These are phyloP conservation scores for Bathelium albidoporum DNA, from an alignment of 495 filamentous ascomycete species.

Conservation along the genomic window DNA sequence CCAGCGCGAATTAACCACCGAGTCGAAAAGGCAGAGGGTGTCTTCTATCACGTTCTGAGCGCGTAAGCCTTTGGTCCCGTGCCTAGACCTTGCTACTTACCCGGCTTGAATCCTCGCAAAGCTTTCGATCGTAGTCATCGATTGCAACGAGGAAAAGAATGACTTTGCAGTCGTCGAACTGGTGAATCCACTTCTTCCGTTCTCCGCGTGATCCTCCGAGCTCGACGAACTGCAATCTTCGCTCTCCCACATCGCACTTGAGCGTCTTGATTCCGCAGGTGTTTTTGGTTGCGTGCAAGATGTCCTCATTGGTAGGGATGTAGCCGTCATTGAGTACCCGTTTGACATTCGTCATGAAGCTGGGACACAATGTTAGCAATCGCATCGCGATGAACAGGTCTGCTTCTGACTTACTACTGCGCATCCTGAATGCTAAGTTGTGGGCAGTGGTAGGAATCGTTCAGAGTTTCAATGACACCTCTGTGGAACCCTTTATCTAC, in stretches of 20 bases:
- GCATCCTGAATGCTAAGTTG: not conserved
- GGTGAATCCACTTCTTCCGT: constrained; percentile 1
- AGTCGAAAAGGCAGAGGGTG: not conserved
- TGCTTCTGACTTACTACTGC: not conserved
- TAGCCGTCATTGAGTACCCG: not conserved
- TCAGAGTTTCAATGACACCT: not conserved
- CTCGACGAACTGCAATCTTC: not conserved
- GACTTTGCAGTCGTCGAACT: not conserved
- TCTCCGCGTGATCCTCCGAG: not conserved
- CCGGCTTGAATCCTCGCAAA: not conserved
- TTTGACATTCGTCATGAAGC: not conserved
- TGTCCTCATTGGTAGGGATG: not conserved
- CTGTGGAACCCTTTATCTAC: not conserved
- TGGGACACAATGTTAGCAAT: not conserved
- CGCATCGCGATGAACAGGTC: not conserved
- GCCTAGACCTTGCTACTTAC: not conserved
- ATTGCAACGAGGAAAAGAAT: not conserved
- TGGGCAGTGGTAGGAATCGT: not conserved
- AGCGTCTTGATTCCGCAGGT: not conserved
- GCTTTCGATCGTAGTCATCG: not conserved
- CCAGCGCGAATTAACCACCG: not conserved
- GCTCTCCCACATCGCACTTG: not conserved
- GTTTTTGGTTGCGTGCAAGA: not conserved
- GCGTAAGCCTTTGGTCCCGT: not conserved
- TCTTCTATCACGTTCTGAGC: not conserved